These are phyloP conservation scores for Erigeron philadelphicus DNA, from an alignment of 140 eudicot species.

Conservation along the genomic window DNA sequence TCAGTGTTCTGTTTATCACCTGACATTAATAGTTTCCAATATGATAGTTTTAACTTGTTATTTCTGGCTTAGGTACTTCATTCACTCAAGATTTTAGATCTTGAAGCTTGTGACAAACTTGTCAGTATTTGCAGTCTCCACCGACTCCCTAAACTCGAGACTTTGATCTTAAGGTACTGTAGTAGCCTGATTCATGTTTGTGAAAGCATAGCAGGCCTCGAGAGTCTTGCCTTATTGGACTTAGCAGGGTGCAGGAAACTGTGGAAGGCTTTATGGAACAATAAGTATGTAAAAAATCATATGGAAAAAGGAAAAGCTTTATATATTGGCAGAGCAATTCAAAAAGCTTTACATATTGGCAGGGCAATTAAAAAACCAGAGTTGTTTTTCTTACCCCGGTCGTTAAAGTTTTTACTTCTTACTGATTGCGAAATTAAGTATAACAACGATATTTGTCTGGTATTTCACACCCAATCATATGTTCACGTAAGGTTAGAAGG, in stretches of 20 bases:
- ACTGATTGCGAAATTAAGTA: not conserved
- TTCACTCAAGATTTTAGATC: slow-evolving; percentile 20
- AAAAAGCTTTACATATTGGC: not conserved
- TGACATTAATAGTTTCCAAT: not conserved
- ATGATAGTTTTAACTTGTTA: not conserved
- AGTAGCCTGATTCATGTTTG: slow-evolving; percentile 15
- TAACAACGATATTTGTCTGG: not conserved
- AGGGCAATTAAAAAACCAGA: not conserved
- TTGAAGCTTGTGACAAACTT: not conserved
- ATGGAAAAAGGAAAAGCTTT: not conserved
- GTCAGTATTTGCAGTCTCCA: not conserved
- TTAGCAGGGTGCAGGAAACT: slow-evolving; percentile 13
- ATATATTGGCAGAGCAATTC: not conserved
- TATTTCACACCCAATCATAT: not conserved
- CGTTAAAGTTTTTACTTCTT: slow-evolving; percentile 16
- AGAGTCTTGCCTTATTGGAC: slow-evolving; percentile 9
- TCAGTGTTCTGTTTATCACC: not conserved
- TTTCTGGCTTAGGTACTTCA: slow-evolving; percentile 20
- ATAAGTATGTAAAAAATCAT: not conserved
- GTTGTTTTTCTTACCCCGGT: not conserved
- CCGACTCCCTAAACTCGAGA: slow-evolving; percentile 25
- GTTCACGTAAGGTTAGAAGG: not conserved
- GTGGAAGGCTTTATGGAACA: not conserved
- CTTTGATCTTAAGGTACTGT: slow-evolving; percentile 7
- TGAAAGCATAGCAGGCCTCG: slow-evolving; percentile 16